Percentiles rank a stretch among this genome's conserved stretches.
Conservation (phyloP, 768 basidiomycete genomes). For the Cystofilobasidium capitatum region DNA sequence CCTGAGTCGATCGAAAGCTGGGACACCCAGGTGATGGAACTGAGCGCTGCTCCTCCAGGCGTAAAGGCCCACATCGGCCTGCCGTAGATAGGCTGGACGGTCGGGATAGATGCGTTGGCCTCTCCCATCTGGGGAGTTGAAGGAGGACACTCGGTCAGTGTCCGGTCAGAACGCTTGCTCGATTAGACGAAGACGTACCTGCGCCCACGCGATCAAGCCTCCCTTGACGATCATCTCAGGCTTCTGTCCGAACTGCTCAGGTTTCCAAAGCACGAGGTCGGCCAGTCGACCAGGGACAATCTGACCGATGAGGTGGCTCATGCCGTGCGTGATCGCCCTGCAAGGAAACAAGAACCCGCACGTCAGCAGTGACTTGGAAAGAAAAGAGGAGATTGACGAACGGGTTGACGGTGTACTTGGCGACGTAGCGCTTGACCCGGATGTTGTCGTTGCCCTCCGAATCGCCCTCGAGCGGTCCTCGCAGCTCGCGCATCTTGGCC, state of each 20-base stretch:
- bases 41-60: constrained; percentile 65
- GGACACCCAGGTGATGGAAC: constrained; percentile 81
- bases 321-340: constrained; percentile 89
- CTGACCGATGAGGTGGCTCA: constrained; percentile 76
- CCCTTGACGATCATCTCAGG: constrained; percentile 93
- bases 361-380: not conserved
- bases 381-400: constrained; percentile 43
- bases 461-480: constrained; percentile 76
- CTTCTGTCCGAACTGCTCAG: constrained; percentile 81
- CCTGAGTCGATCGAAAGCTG: constrained; percentile 52
- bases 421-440: constrained; percentile 64
- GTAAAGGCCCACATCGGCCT: constrained; percentile 91
- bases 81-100: constrained; percentile 77
- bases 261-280: constrained; percentile 92
- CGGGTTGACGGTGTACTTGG: constrained; percentile 98
- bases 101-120: constrained; percentile 90
- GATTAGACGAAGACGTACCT: constrained; percentile 46
- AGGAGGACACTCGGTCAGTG: no score
- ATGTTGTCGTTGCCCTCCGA: constrained; percentile 63
- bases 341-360: constrained; percentile 1
- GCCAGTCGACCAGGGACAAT: constrained; percentile 73
- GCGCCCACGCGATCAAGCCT: constrained; percentile 82
- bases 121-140: constrained; percentile 71
- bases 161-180: not conserved
- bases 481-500: constrained; percentile 75